Percentiles rank a stretch among this genome's conserved stretches.
phyloP scores from a whole-genome alignment of 768 basidiomycete genomes.

The Cantharellus cinnabarinus region DNA sequence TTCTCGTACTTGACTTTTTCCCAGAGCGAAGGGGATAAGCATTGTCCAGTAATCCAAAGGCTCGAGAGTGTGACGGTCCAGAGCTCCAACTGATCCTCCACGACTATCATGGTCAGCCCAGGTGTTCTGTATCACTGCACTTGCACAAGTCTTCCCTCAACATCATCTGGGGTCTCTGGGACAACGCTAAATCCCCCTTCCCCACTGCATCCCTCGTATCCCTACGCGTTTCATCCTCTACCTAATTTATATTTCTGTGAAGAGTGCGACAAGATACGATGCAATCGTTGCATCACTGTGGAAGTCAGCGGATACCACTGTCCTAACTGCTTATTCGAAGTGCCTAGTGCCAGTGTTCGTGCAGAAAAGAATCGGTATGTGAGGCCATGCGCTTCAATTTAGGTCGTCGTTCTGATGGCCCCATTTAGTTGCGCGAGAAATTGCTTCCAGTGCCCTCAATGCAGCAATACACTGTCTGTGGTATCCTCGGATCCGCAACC shows the following conservation, averaged over 20 bases:
- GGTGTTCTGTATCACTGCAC: conserved; percentile 18
- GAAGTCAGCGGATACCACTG: conserved; percentile 98
- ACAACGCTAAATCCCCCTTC: conserved; percentile 40
- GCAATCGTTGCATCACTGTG: conserved; percentile 75
- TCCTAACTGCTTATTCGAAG: conserved; percentile 95
- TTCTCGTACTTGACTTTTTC: not conserved
- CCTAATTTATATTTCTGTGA: conserved; percentile 89
- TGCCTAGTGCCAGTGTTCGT: conserved; percentile 93
- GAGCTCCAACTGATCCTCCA: not conserved
- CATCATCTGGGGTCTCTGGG: conserved; percentile 8
- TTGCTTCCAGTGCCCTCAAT: conserved; percentile 92
- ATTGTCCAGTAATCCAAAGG: not conserved
- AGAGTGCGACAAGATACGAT: conserved; percentile 90
- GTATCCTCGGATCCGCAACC: conserved; percentile 71
- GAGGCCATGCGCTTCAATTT: not conserved
- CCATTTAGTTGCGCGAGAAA: conserved; percentile 76
- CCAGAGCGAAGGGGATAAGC: too few relatives aligned
- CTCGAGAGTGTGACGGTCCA: not conserved
- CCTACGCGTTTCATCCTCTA: conserved; percentile 63
- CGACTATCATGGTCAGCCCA: not conserved
- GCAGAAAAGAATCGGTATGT: conserved; percentile 86
- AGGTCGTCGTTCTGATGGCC: not conserved
- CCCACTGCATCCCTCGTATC: conserved; percentile 57
- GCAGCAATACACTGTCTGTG: conserved; percentile 72
- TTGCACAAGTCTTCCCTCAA: conserved; percentile 5